These are phyloP conservation scores for Xylaria digitata DNA, from an alignment of 2,329 filamentous ascomycete genomes.

Conservation along the genomic window DNA sequence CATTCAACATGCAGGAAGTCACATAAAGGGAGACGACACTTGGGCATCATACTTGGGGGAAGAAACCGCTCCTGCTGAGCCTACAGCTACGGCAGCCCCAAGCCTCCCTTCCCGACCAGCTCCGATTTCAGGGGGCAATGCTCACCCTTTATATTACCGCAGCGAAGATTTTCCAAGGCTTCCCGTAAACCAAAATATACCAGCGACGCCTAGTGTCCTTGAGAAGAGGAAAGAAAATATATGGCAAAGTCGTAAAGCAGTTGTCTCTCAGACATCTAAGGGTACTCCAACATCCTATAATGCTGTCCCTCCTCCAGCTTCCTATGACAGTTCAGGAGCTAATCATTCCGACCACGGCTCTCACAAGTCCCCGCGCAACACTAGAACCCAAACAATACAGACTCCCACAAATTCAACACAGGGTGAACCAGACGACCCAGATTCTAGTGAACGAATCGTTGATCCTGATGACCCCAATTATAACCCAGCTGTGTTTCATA, in stretches of 20 bases:
- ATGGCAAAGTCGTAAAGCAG: slow-evolving; percentile 13
- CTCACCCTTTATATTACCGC: slow-evolving; percentile 29
- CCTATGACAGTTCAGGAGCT: background rate
- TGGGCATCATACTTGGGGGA: slow-evolving; percentile 19
- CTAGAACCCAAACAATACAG: slow-evolving; percentile 11
- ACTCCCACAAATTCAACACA: background rate
- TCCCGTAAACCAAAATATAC: background rate
- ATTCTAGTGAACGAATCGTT: slow-evolving; percentile 19
- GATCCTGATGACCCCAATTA: slow-evolving; percentile 27
- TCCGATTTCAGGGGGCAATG: slow-evolving; percentile 5
- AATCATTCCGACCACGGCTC: background rate
- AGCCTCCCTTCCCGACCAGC: background rate
- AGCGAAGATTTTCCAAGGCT: slow-evolving; percentile 30
- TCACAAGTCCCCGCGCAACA: background rate
- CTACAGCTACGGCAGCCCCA: background rate
- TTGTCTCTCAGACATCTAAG: background rate
- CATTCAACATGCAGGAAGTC: slow-evolving; percentile 4
- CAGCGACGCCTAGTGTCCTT: background rate
- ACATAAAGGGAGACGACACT: slow-evolving; percentile 32
- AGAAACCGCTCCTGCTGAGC: background rate
- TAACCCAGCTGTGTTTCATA: slow-evolving; percentile 31
- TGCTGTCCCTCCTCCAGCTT: slow-evolving; percentile 28
- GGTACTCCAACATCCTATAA: slow-evolving; percentile 4
- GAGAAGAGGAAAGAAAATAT: background rate
- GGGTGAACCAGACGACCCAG: background rate